A percentile compares a stretch with the other conserved stretches of the same genome.
These are phyloP conservation scores for Cochlearia excelsa DNA, from an alignment of 345 rosid genomes.

Conservation along the genomic window DNA sequence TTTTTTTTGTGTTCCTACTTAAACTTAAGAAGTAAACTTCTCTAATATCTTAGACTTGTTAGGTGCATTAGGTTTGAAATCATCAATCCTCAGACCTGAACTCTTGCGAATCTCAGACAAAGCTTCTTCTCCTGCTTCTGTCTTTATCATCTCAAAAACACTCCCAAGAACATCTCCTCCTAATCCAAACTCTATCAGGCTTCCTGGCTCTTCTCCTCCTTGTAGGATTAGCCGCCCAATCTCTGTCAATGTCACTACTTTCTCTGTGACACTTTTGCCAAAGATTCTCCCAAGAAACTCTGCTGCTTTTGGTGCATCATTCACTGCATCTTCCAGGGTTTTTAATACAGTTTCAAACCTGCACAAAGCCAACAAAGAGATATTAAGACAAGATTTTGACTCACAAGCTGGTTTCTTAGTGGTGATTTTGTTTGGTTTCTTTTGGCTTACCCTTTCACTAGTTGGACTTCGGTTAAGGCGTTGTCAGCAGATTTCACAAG, in stretches of 20 bases:
- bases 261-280: conserved; percentile 52
- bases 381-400: too few species aligned
- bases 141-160: conserved; percentile 58
- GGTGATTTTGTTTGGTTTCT: neutral
- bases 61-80: conserved; percentile 60
- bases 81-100: conserved; percentile 64
- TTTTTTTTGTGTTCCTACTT: conserved; percentile 36
- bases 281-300: conserved; percentile 73
- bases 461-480: conserved; percentile 48
- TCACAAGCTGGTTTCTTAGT: neutral
- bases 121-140: conserved; percentile 54
- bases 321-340: conserved; percentile 80
- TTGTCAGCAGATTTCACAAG: conserved; percentile 54
- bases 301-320: conserved; percentile 89
- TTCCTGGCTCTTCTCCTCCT: conserved; percentile 79
- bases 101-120: conserved; percentile 49
- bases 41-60: conserved; percentile 63
- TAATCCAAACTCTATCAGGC: conserved; percentile 56
- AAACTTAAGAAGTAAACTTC: conserved; percentile 42
- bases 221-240: conserved; percentile 50
- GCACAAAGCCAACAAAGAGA: conserved; percentile 43
- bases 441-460: conserved; percentile 66
- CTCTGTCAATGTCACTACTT: conserved; percentile 50
- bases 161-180: conserved; percentile 84
- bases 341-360: conserved; percentile 75